These are phyloP conservation scores for Ceratocystis huliohia DNA, from an alignment of 2,329 filamentous ascomycete species.

Conservation along the genomic window DNA sequence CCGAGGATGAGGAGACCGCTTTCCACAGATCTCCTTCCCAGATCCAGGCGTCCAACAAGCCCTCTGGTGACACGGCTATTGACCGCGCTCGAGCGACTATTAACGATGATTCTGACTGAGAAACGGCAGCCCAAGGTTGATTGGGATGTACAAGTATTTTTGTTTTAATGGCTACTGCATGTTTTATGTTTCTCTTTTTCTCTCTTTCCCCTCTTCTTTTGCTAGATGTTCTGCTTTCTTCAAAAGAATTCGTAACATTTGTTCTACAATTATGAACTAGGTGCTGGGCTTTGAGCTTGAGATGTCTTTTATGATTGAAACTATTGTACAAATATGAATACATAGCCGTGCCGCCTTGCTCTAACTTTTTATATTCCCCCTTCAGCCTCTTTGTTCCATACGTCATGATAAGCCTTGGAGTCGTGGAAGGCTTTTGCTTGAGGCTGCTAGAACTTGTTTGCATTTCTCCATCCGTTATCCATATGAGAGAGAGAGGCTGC, in stretches of 20 bases:
- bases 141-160: neutral
- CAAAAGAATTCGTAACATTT: neutral
- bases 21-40: conserved; percentile 54
- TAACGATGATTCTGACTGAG: conserved; percentile 47
- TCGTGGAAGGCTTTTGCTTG: neutral
- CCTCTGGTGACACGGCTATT: conserved; percentile 44
- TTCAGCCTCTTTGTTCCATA: conserved; percentile 3
- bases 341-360: conserved; percentile 11
- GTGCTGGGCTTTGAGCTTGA: neutral
- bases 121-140: neutral
- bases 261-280: too few relatives aligned
- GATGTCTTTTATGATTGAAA: conserved; percentile 6
- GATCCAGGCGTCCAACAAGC: conserved; percentile 36
- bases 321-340: conserved; percentile 16
- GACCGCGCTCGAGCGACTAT: conserved; percentile 47
- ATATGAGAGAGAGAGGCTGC: neutral
- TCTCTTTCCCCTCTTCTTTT: neutral
- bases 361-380: neutral
- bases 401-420: neutral
- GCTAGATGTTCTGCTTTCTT: neutral
- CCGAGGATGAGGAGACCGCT: conserved; percentile 68
- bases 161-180: conserved; percentile 13
- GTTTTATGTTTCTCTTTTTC: neutral
- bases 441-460: neutral
- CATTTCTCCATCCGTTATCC: neutral